Conservation (phyloP, 306 rosid genomes). For the Quercus alba region DNA sequence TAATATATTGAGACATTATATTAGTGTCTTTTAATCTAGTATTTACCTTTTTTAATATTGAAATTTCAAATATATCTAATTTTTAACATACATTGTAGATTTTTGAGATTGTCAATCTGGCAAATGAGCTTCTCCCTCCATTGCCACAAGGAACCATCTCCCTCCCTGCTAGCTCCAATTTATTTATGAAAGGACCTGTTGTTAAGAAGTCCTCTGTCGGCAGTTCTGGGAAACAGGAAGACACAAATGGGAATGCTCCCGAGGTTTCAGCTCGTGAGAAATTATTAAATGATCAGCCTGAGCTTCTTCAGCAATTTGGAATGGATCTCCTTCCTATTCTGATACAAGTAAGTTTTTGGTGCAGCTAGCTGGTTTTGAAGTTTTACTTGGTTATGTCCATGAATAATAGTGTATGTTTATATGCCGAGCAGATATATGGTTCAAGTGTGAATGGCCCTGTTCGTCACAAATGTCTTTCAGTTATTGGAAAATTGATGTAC, state of each 20-base stretch:
- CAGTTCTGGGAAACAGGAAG: slow-evolving; percentile 78
- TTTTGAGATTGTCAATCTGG: slow-evolving; percentile 93
- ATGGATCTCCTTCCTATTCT: slow-evolving; percentile 93
- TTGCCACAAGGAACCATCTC: slow-evolving; percentile 91
- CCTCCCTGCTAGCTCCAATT: slow-evolving; percentile 63
- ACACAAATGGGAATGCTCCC: slow-evolving; percentile 50
- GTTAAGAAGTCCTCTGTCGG: slow-evolving; percentile 65
- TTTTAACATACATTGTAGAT: slow-evolving; percentile 42
- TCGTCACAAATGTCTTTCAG: slow-evolving; percentile 91
- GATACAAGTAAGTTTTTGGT: slow-evolving; percentile 61
- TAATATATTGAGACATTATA: background rate
- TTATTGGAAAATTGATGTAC: slow-evolving; percentile 91
- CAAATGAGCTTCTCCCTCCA: slow-evolving; percentile 95
- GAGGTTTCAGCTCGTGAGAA: slow-evolving; percentile 91
- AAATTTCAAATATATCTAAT: background rate
- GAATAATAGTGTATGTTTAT: slow-evolving; percentile 11
- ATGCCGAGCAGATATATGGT: slow-evolving; percentile 76
- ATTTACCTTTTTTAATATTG: background rate
- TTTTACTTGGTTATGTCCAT: slow-evolving; percentile 5
- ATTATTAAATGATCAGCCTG: slow-evolving; percentile 85
- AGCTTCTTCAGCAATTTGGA: slow-evolving; percentile 89
- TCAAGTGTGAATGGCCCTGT: slow-evolving; percentile 97
- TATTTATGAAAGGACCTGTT: slow-evolving; percentile 73
- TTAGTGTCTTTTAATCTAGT: background rate
- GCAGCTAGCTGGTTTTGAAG: slow-evolving; percentile 5